phyloP scores from a whole-genome alignment of 352 stramenopile genomes.

The Elongisporangium undulatum region DNA sequence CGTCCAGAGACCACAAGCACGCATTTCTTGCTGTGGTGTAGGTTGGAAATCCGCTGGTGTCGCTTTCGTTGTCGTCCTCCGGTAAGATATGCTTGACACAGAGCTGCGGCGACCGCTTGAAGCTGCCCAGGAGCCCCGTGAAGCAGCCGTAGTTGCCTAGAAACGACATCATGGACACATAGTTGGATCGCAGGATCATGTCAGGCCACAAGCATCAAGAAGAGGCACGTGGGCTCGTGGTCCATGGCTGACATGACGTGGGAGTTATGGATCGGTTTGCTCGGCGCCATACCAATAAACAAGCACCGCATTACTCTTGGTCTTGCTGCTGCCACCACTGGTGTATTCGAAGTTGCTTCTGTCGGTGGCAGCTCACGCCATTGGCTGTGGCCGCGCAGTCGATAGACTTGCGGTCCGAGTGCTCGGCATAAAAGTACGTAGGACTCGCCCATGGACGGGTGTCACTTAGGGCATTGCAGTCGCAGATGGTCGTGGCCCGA shows the following conservation, averaged over 20 bases:
- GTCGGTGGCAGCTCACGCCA: not conserved
- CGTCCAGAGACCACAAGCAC: slow-evolving; percentile 69
- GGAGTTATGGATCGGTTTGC: slow-evolving; percentile 51
- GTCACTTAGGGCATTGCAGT: slow-evolving; percentile 22
- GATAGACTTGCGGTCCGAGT: slow-evolving; percentile 46
- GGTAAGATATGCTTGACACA: slow-evolving; percentile 70
- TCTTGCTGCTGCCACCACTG: slow-evolving; percentile 19
- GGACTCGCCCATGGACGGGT: slow-evolving; percentile 61
- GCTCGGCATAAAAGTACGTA: slow-evolving; percentile 65
- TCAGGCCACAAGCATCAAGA: slow-evolving; percentile 76
- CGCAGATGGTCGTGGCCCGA: slow-evolving; percentile 21
- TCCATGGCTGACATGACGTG: slow-evolving; percentile 41
- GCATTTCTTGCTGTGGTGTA: slow-evolving; percentile 25
- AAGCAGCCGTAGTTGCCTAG: slow-evolving; percentile 79
- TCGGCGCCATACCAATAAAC: slow-evolving; percentile 41
- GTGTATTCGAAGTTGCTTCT: not conserved
- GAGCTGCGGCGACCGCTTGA: slow-evolving; percentile 60
- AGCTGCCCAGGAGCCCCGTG: slow-evolving; percentile 72
- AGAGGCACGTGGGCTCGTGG: slow-evolving; percentile 63
- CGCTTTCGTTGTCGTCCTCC: slow-evolving; percentile 37
- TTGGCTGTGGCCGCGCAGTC: slow-evolving; percentile 16
- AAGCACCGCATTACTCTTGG: slow-evolving; percentile 45
- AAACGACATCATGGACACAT: slow-evolving; percentile 88
- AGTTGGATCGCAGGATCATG: slow-evolving; percentile 79
- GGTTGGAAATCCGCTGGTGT: slow-evolving; percentile 1